phyloP scores from a whole-genome alignment of 257 asterid genomes.

The Nicotiana benthamiana region DNA sequence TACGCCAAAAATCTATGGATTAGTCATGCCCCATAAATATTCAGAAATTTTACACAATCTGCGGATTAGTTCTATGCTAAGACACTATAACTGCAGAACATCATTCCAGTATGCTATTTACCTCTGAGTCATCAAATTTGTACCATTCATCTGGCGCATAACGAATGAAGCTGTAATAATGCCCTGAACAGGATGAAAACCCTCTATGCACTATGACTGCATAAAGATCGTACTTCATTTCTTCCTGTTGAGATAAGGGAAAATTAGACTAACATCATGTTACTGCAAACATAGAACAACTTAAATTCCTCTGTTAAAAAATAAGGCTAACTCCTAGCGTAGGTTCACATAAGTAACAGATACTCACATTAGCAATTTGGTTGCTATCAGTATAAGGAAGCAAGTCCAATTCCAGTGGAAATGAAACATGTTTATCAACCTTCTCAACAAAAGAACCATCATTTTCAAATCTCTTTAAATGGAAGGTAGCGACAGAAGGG shows the following conservation, averaged over 20 bases:
- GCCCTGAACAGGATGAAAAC: constrained; percentile 58
- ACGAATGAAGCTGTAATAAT: constrained; percentile 67
- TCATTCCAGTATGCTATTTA: no score
- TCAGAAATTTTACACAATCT: no score
- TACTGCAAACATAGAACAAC: no score
- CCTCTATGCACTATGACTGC: constrained; percentile 86
- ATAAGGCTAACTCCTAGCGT: neutral
- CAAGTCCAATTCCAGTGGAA: constrained; percentile 66
- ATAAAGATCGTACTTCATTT: constrained; percentile 49
- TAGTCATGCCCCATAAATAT: neutral
- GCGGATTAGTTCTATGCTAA: no score
- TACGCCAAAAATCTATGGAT: no score
- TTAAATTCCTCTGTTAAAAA: no score
- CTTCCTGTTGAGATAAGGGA: constrained; percentile 32
- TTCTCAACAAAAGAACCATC: constrained; percentile 56
- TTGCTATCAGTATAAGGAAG: constrained; percentile 35
- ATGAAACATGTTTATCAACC: constrained; percentile 60
- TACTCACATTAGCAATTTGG: constrained; percentile 36
- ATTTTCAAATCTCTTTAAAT: constrained; percentile 77
- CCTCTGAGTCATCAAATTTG: constrained; percentile 75
- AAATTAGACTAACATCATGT: neutral
- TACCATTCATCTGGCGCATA: constrained; percentile 54
- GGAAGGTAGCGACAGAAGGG: constrained; percentile 66
- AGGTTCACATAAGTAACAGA: neutral
- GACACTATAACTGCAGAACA: no score